Base-by-base conservation (phyloP, 305 asterid genomes). In the Solanum chacoense region DNA sequence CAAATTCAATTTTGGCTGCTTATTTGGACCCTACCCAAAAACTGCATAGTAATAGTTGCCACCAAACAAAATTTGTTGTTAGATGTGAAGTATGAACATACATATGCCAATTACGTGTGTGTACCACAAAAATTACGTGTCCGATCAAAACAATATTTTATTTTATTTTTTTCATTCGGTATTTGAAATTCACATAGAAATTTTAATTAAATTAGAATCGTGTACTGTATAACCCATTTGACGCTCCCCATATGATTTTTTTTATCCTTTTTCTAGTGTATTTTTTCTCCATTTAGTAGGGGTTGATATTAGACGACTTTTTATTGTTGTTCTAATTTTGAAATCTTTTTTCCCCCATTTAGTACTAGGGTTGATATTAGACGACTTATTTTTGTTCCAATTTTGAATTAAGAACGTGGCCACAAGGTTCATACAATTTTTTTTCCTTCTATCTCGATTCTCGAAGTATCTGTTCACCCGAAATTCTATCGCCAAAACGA, bases 131-230 rank as follows among this genome's bases (percentile, higher is more conserved):
- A 8, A 11, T 76, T 76, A n/a, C 59, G 32, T 77, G 22, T 77
- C 7, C 6, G 1, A 5, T 77, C 4, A 9, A 75, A 75, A 75
- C 4, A 74, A 32, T 1, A 31, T 4, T 8, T 72, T 69, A 14
- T 26, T 32, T n/a, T n/a, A n/a, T n/a, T 72, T 72, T 72, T 28
- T 4, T 45, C 0, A 13, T 14, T 45, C 0, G 1, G 0, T 45
- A 45, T 45, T 45, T 14, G 0, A 4, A 12, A 0, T 31, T 4
- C 0, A 11, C 0, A 11, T 4, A 1, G 0, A 1, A 11, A 4
- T 0, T 14, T 14, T 12, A 14, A 13, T 50, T 50, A 50, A 16
- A 50, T 16, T 50, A 0, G n/a, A 0, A 50, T 7, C 0, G n/a
- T 18, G 4, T 18, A 18, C 10, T 6, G 4, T 0, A 2, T 50